Base-by-base conservation (phyloP, 192 early-diverging fungal species). In the Allomyces macrogynus region DNA sequence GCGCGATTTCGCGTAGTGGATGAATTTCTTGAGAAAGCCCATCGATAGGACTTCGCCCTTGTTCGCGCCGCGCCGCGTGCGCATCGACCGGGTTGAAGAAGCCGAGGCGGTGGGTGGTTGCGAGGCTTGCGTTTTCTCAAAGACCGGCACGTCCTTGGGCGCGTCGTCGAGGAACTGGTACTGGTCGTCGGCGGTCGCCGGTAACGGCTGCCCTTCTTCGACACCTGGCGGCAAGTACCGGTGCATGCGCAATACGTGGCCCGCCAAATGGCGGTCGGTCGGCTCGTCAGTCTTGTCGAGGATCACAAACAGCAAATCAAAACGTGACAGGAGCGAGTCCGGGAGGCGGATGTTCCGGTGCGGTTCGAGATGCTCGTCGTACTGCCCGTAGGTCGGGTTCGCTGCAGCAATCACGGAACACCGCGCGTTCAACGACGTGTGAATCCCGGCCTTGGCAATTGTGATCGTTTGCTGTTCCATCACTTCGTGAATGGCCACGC, bases 391-490 rank as follows among this genome's bases (percentile, higher is more conserved):
- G 20, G 94, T 83, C 24, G 95, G 95, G 68, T 98, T 98, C 65
- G 95, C 95, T 0, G 95, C 95, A 10, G 95, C 95, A 44, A 98
- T 75, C 62, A 98, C 96, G 16, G 89, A 89, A 9, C 92, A 91
- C 60, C 93, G 84, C 4, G 93, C 93, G 72, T 93, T 96, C 62
- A 96, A 77, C 27, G 89, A 90, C 32, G 92, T 90, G 67, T 96
- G 93, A 69, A 94, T 93, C 57, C 93, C 92, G 42, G 93, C 93
- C 72, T 96, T 96, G 61, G 93, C 89, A 68, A 96, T 94, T 14
- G 85, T 85, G 64, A 95, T 98, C 10, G 93, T 98, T 74, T 98
- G 95, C 78, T 98, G 95, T 75, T 96, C 93, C 95, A 98, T 98
- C 11, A 93, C 95, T 76, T 98, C 95, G 82, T 98, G 95, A 78